Conservation (phyloP, 2,329 filamentous ascomycete species). For the Ascosphaera aggregata region DNA sequence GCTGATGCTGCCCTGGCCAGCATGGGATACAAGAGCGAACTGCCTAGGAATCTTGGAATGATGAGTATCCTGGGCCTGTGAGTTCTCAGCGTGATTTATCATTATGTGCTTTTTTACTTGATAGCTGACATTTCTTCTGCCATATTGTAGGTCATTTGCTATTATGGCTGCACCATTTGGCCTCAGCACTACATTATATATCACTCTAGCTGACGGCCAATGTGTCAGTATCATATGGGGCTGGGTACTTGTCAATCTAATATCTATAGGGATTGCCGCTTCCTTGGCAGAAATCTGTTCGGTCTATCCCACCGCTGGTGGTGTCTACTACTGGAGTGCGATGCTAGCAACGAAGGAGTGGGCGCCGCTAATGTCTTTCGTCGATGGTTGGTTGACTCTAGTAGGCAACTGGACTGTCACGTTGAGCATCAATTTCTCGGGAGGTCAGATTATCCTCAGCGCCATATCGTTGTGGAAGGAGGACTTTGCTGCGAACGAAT, state of each 20-base stretch:
- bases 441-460: conserved; percentile 43
- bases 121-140: conserved; percentile 3
- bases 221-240: conserved; percentile 47
- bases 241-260: conserved; percentile 41
- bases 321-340: conserved; percentile 48
- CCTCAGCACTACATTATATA: conserved; percentile 43
- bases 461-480: conserved; percentile 49
- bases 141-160: conserved; percentile 33
- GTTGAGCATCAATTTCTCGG: conserved; percentile 46
- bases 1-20: conserved; percentile 38
- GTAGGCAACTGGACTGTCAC: conserved; percentile 53
- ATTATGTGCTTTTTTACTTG: background rate
- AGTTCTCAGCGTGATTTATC: conserved; percentile 7
- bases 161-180: conserved; percentile 54
- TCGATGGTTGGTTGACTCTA: conserved; percentile 47
- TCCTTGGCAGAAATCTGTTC: conserved; percentile 47
- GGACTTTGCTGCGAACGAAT: conserved; percentile 40
- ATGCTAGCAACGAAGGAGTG: conserved; percentile 42
- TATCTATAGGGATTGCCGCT: conserved; percentile 39
- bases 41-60: conserved; percentile 45
- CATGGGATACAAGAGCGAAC: conserved; percentile 44
- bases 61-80: conserved; percentile 41
- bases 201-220: conserved; percentile 44
- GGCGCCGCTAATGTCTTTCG: conserved; percentile 43
- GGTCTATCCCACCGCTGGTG: conserved; percentile 43